Percentiles rank a stretch among this genome's conserved stretches.
Evolutionary conservation across 208 protist genomes (phyloP).

Genomic region (Leishmania arabica): DNA sequence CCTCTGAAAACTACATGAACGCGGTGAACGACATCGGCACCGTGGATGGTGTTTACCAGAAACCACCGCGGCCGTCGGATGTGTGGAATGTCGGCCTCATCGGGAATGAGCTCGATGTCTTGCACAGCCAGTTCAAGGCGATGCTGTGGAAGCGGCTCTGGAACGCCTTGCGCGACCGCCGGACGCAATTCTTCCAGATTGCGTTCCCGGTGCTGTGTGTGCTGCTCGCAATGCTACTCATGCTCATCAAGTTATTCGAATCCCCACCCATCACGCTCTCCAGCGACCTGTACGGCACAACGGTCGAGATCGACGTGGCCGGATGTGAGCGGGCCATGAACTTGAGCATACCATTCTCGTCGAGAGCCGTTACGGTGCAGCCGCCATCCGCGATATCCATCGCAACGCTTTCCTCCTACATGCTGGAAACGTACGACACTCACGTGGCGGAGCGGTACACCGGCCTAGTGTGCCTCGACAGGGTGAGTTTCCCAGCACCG

Average conservation of each 20-base stretch:
- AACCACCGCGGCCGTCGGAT: conserved; percentile 12
- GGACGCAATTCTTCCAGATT: conserved; percentile 77
- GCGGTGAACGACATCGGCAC: conserved; percentile 9
- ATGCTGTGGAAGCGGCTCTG: conserved; percentile 63
- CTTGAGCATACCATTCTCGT: conserved; percentile 31
- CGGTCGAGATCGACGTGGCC: conserved; percentile 37
- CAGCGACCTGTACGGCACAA: conserved; percentile 40
- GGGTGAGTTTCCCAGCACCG: conserved; percentile 1
- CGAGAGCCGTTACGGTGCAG: conserved; percentile 11
- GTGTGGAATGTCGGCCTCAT: conserved; percentile 51
- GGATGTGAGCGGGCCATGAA: conserved; percentile 27
- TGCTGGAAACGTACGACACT: conserved; percentile 41
- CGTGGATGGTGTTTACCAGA: background rate
- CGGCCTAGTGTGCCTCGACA: conserved; percentile 40
- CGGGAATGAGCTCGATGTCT: conserved; percentile 6
- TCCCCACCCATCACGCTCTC: conserved; percentile 38
- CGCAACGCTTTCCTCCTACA: conserved; percentile 33
- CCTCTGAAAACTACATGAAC: background rate
- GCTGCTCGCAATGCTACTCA: conserved; percentile 75
- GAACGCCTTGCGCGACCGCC: conserved; percentile 60
- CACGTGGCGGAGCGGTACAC: conserved; percentile 51
- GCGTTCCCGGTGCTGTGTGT: conserved; percentile 66
- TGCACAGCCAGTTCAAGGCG: conserved; percentile 56
- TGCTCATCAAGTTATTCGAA: conserved; percentile 45
- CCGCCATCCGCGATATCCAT: conserved; percentile 13